Evolutionary conservation across 495 filamentous ascomycete genomes (phyloP), one percentile per base, ranked within the genome.

Genomic region (Penicillium flavigenum): DNA sequence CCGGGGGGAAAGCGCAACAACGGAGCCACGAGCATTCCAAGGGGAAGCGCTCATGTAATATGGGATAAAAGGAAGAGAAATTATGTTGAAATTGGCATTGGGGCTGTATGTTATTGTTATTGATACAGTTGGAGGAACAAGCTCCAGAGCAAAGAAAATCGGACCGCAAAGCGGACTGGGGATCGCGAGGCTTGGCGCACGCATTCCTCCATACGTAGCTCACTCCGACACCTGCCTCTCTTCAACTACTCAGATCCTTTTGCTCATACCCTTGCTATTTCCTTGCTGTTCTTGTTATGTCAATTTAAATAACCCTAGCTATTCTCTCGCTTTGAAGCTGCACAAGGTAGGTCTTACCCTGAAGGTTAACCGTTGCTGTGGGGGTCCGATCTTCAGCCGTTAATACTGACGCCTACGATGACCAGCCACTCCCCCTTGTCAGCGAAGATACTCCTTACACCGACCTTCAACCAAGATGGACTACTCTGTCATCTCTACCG

Each of bases 401-500:
- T 56, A 64, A 62, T 62, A 57, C 64, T 63, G 62, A 69, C 62
- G 66, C 66, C 66, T 67, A 50, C 51, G 39, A 58, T 57, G 34
- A 56, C 56, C 58, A 60, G 64, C 62, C 64, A 47, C 62, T 61
- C 60, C 62, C 57, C 53, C 62, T 54, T 58, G 55, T 49, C 59
- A 52, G 54, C 65, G 63, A 66, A 55, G 49, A 44, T 55, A 43
- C 58, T 66, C 62, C 38, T 56, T 68, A 56, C 59, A 53, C 64
- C 53, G 44, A 60, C 49, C 51, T 39, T 45, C 31, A 39, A 51
- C 47, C 42, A 62, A 54, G 19, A 96, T 96, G 91, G 91, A 96
- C 73, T 96, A 94, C 74, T 90, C 90, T 49, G 72, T 87, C 51
- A 81, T 90, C 26, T 84, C 88, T 65, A 72, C 83, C 62, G 91